Base-by-base conservation (phyloP, 176 grass and related monocot species). In the Zizania latifolia region DNA sequence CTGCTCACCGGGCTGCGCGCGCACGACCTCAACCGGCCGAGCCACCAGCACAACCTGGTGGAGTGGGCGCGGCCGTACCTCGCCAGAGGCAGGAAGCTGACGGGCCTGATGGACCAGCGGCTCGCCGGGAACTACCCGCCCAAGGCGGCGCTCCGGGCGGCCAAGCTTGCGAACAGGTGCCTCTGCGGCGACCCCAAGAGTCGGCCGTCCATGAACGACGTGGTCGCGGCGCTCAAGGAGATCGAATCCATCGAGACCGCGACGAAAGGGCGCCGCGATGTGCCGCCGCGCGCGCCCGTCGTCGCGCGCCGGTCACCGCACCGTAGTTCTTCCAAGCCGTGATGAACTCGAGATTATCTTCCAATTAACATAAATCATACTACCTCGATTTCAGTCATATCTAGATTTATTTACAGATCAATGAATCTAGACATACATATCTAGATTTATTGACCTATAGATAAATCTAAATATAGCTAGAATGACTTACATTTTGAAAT, bases 1-100 rank as follows among this genome's bases (percentile, higher is more conserved):
- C 87, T 89, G 28, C 83, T 96, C 28, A 92, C 92, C 5, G 92
- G 92, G 36, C 83, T 87, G 27, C 83, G 89, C 7, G 92, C 92
- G 29, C 92, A 92, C 50, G 92, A 96, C 68, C 38, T 19, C n/a
- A 92, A 78, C 86, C 83, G 92, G 12, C 92, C 92, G 30, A 89
- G 70, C 54, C 63, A 90, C 65, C 83, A 92, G 77, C 68, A 73
- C 23, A 96, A 70, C 57, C 82, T 96, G 39, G 83, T 92, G 40
- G 83, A 96, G 32, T 96, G 92, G 92, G 83, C 86, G 3, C 72
- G 69, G 8, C 86, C 92, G 0, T 82, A 74, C 69, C 78, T 96
- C 46, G 29, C 83, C 13, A 77, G 85, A 12, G 45, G 89, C 6
- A 48, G 53, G 41, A 96, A 96, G 72, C 73, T 96, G 35, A 65